Evolutionary conservation across 257 asterid species (phyloP), one percentile per base, ranked within the genome.

Genomic region (Datura wrightii): DNA sequence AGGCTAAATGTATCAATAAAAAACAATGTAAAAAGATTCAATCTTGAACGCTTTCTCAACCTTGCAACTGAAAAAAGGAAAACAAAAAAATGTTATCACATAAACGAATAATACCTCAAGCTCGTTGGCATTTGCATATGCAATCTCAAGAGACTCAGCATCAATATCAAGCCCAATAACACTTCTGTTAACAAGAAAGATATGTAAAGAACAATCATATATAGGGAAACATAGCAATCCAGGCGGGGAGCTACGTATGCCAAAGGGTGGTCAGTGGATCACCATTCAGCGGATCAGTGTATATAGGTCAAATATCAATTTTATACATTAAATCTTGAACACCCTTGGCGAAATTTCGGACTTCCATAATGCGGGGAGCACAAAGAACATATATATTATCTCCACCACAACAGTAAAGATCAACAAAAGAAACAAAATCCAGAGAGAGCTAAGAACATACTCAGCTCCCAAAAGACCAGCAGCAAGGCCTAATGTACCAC

Each of bases 401-500:
- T 79, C 10, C 8, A 11, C 50, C 83, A 55, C 36, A 54, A 83
- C 18, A 2, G 18, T 63, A 79, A 9, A 50, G 19, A 52, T 44
- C 42, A 46, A 8, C 39, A 86, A 85, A 60, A 48, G 48, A 48
- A 60, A 70, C 39, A 44, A 82, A 42, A 44, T 69, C 5, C 31
- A 82, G 66, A 8, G 36, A 65, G 2, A 41, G 16, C 5, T 13
- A 13, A 31, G 11, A 65, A 91, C 91, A 87, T 55, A 96, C 99
- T 92, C 91, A 53, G 99, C 98, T 79, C 94, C 98, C 90, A 96
- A 88, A 84, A 96, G 97, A 79, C 87, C 96, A 88, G 99, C 98
- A 82, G 97, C 98, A 86, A 96, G 88, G 85, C 99, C 98, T 42
- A 94, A 91, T 18, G 99, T 94, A 86, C 99, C 98, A 79, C 97